Evolutionary conservation across 441 rosid genomes (phyloP).

Genomic region (Biscutella laevigata): DNA sequence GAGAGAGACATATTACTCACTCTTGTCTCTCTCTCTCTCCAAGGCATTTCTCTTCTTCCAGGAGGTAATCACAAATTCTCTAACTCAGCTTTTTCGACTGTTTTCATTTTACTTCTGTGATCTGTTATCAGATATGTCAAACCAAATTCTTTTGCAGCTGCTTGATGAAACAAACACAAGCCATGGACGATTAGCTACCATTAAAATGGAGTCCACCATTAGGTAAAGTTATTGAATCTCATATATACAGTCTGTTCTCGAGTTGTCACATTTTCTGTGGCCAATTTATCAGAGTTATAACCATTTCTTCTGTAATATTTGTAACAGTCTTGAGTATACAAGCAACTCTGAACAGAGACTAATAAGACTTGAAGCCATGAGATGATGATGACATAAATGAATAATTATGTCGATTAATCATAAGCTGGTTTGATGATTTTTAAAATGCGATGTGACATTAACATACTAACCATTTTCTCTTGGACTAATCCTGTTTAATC

Average conservation of each 20-base stretch:
- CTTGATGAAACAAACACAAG: neutral
- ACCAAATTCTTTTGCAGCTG: no score
- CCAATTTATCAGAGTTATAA: neutral
- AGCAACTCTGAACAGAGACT: no score
- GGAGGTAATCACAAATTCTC: neutral
- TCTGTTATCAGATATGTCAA: no score
- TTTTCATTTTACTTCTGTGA: neutral
- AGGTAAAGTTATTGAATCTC: neutral
- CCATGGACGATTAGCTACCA: neutral
- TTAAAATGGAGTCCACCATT: neutral
- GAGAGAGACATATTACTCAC: no score
- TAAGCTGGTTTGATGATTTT: neutral
- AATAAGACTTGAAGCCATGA: no score
- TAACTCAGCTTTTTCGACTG: neutral
- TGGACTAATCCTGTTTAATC: slow-evolving; percentile 17
- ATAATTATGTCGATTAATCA: neutral
- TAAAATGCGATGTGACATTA: slow-evolving; percentile 14
- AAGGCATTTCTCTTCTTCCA: neutral
- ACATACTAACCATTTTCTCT: slow-evolving; percentile 19
- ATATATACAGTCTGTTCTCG: neutral
- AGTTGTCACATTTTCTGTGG: neutral
- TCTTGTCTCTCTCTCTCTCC: neutral
- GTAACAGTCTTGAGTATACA: neutral
- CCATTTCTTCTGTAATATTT: no score
- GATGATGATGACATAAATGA: no score